Conservation (phyloP, 176 grass and related monocot genomes). For the Secale cereale region DNA sequence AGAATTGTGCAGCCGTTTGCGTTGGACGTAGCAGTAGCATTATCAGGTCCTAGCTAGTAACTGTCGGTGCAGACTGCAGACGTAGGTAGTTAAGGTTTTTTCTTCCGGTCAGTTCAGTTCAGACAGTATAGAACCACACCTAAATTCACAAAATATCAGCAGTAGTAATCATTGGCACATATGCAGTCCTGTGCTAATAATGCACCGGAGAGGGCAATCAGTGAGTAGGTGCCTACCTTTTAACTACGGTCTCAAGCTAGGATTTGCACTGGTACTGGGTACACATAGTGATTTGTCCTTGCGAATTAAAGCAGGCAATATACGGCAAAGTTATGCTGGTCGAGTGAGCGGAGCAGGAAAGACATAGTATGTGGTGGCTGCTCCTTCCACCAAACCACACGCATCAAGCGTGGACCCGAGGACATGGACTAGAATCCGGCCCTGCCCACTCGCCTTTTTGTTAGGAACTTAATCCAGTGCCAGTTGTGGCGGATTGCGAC, state of each 20-base stretch:
- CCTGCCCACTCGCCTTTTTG: constrained; percentile 2
- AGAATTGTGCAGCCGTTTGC: background rate
- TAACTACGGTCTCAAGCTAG: constrained; percentile 18
- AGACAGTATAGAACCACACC: background rate
- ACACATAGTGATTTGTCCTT: constrained; percentile 24
- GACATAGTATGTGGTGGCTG: constrained; percentile 10
- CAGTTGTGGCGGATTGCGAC: constrained; percentile 55
- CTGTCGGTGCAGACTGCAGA: constrained; percentile 11
- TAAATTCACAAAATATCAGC: background rate
- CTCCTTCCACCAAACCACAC: constrained; percentile 39
- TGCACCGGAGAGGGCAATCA: background rate
- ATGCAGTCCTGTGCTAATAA: background rate
- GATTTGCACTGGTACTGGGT: constrained; percentile 9
- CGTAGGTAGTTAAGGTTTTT: background rate
- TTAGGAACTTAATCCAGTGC: constrained; percentile 40
- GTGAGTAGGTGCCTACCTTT: background rate
- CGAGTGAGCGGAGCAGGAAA: constrained; percentile 21
- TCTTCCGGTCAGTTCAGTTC: background rate
- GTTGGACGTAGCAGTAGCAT: background rate
- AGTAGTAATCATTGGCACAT: background rate
- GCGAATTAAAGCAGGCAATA: constrained; percentile 18
- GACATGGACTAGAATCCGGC: constrained; percentile 25
- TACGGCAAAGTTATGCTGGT: constrained; percentile 32
- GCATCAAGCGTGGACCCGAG: constrained; percentile 47
- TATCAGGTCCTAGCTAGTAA: background rate